Base-by-base conservation (phyloP, 192 early-diverging fungal genomes). In the Coemansia sp. region DNA sequence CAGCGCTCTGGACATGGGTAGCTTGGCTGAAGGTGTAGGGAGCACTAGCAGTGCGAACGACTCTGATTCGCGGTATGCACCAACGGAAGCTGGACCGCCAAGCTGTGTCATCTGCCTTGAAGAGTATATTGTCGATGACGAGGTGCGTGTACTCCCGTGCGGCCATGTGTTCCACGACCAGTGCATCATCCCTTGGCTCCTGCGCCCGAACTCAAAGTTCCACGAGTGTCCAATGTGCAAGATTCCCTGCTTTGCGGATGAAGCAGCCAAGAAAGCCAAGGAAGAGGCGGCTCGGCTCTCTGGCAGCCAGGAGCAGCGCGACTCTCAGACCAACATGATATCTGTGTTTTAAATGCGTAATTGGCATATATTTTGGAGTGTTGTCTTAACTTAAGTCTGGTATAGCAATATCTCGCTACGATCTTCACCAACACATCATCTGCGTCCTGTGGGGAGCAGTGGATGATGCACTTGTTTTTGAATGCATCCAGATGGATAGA, bases 61-160 rank as follows among this genome's bases (percentile, higher is more conserved):
- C 20, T 49, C 39, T 25, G 48, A 55, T 4, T 42, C 64, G 34
- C 20, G 29, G 21, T 28, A 46, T 13, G n/a, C 42, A 21, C 40
- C 35, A 6, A 46, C 59, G 10, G 25, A 42, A 45, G 29, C 26
- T 30, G 28, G 40, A 6, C 40, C 28, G 55, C 66, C 85, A 9
- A 82, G 64, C 10, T 92, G 90, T 57, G 85, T 87, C 3, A 72
- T 92, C 20, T 92, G 90, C 64, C 72, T 91, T n/a, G 85, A 84
- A 42, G 86, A 86, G 26, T 91, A 87, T 57, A 60, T 65, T 40
- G 61, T 68, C 4, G 85, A 76, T 28, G 87, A 88, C 21, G 28
- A 55, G 9, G 74, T 92, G 34, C 84, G 90, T 15, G 79, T 85
- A 16, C 74, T 92, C 4, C 79, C 82, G 1, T 92, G 90, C 63